Conservation (phyloP, 2,329 filamentous ascomycete species). For the Chaetomium olivaceum region DNA sequence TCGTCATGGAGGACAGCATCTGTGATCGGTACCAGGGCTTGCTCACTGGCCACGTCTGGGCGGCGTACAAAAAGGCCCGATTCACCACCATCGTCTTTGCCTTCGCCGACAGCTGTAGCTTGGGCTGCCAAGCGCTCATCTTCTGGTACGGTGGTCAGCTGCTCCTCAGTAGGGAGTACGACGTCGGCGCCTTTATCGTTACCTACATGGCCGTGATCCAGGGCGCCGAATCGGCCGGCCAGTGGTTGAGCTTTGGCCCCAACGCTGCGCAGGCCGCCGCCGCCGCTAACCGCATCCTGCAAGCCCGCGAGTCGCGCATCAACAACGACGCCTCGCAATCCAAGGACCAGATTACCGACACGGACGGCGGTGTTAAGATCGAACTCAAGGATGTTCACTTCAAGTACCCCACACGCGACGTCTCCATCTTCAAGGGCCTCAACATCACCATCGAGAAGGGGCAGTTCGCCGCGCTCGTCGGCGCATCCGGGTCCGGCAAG, state of each 20-base stretch:
- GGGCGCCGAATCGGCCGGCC: constrained; percentile 66
- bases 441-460: constrained; percentile 66
- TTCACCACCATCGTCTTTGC: constrained; percentile 67
- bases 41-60: constrained; percentile 58
- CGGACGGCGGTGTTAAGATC: constrained; percentile 54
- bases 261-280: constrained; percentile 62
- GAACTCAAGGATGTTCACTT: constrained; percentile 60
- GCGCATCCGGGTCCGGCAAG: constrained; percentile 71
- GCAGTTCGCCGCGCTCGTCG: constrained; percentile 70
- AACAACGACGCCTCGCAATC: constrained; percentile 37
- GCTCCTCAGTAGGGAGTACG: constrained; percentile 50
- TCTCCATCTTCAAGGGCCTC: constrained; percentile 60
- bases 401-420: constrained; percentile 59
- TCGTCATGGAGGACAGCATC: constrained; percentile 70
- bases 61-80: constrained; percentile 62
- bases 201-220: constrained; percentile 68
- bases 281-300: constrained; percentile 61
- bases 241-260: constrained; percentile 67
- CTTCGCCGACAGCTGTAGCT: constrained; percentile 65
- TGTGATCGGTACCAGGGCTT: constrained; percentile 60
- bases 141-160: constrained; percentile 68
- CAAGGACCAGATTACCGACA: constrained; percentile 44
- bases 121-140: constrained; percentile 63
- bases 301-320: constrained; percentile 48
- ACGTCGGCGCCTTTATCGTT: constrained; percentile 51